A percentile compares a stretch with the other conserved stretches of the same genome.
phyloP scores from a whole-genome alignment of 2,329 filamentous ascomycete species.

The Colletotrichum abscissum region DNA sequence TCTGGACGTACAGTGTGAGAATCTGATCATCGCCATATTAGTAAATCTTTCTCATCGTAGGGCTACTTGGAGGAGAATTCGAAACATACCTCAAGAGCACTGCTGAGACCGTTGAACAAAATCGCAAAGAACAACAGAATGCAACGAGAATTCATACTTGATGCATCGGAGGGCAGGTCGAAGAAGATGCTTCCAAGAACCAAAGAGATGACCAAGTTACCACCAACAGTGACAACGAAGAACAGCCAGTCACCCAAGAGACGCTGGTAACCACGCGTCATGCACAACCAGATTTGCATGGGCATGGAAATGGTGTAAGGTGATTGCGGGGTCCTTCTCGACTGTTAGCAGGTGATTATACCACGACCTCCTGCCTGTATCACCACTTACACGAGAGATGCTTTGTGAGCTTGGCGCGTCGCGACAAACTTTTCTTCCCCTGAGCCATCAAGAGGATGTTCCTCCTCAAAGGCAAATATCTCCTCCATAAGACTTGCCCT shows the following conservation, averaged over 20 bases:
- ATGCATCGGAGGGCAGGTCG: conserved; percentile 62
- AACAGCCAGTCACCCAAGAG: conserved; percentile 72
- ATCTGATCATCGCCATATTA: conserved; percentile 14
- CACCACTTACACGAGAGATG: conserved; percentile 61
- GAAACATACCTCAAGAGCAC: conserved; percentile 35
- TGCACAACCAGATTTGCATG: conserved; percentile 68
- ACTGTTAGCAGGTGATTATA: neutral
- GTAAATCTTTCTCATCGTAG: neutral
- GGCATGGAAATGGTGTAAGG: conserved; percentile 73
- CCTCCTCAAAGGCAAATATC: conserved; percentile 13
- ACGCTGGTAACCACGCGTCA: conserved; percentile 65
- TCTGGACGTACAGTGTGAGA: conserved; percentile 38
- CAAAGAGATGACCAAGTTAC: conserved; percentile 46
- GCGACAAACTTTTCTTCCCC: conserved; percentile 9
- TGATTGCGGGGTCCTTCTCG: conserved; percentile 38
- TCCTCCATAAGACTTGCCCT: conserved; percentile 16
- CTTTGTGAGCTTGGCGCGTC: conserved; percentile 42
- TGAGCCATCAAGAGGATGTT: conserved; percentile 22
- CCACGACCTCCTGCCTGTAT: too few relatives aligned
- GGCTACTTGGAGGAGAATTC: too few relatives aligned
- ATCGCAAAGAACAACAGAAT: conserved; percentile 43
- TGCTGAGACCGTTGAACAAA: conserved; percentile 46
- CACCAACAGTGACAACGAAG: conserved; percentile 69
- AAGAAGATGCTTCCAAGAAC: conserved; percentile 77
- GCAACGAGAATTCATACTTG: conserved; percentile 61